Evolutionary conservation across 805 yeast species (phyloP), one percentile per base, ranked within the genome.

Genomic region (Starmera pachycereana): DNA sequence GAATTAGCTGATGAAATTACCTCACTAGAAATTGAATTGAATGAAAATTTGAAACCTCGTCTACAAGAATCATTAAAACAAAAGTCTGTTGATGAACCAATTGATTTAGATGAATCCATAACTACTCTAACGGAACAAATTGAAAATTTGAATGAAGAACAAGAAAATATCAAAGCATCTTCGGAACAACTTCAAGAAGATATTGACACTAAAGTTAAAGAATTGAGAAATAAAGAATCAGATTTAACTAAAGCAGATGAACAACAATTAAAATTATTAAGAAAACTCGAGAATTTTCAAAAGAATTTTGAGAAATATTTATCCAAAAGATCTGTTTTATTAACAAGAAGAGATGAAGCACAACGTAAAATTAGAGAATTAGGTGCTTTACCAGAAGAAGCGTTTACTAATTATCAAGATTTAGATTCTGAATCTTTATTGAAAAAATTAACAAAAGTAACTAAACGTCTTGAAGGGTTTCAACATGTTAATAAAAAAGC

Each of bases 341-440:
- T 64, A 4, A 63, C 68, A 34, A 71, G 95, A 46, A 71, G 84
- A 43, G 85, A 81, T 37, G 94, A 84, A 47, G 58, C 85, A 19
- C 80, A 78, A 46, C 74, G 71, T 43, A 83, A 76, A 52, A 79
- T 88, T 28, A 69, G 89, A 44, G 95, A 84, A 33, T 62, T 89
- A 33, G 97, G 97, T n/a, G 84, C 83, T 4, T 65, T 90, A 13
- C 90, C 96, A 0, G 96, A 88, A 51, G 88, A 84, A 40, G 88
- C 92, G 0, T 78, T 85, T 47, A 68, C 68, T 12, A 53, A 60
- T 29, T 74, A 68, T 50, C 69, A 67, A 30, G 56, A 61, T 30
- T 49, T 63, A 14, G 54, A 63, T 3, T 74, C 86, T 10, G 76
- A 74, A 32, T 66, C 69, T 7, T 58, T 89, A 29, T 58, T 84